Conservation (phyloP, 2,329 filamentous ascomycete species). For the Stagonosporopsis rhizophila region DNA sequence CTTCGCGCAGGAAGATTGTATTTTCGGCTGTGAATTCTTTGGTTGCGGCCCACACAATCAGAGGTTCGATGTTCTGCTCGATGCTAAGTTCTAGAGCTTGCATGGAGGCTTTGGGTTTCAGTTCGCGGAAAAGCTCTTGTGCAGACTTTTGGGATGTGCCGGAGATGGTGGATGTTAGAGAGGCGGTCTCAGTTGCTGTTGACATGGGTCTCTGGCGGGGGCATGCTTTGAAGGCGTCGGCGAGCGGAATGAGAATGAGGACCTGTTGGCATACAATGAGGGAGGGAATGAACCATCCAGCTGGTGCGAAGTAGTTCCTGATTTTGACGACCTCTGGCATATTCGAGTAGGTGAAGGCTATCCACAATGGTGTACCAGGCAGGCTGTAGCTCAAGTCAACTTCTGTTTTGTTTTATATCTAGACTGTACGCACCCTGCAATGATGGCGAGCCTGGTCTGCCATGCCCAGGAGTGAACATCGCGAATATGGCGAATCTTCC, state of each 20-base stretch:
- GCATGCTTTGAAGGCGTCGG: slow-evolving; percentile 35
- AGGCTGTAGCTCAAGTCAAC: slow-evolving; percentile 38
- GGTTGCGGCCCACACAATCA: slow-evolving; percentile 47
- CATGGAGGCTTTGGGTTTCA: slow-evolving; percentile 47
- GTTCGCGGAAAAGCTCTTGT: slow-evolving; percentile 32
- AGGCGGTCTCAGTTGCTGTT: slow-evolving; percentile 34
- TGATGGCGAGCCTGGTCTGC: slow-evolving; percentile 48
- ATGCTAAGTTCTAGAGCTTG: slow-evolving; percentile 47
- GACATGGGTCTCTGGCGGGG: slow-evolving; percentile 28
- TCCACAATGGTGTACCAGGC: slow-evolving; percentile 48
- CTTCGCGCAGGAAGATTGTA: slow-evolving; percentile 49
- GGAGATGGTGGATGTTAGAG: slow-evolving; percentile 36
- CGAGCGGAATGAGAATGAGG: slow-evolving; percentile 45
- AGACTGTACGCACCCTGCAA: slow-evolving; percentile 41
- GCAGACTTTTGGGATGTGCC: slow-evolving; percentile 32
- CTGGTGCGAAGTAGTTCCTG: slow-evolving; percentile 43
- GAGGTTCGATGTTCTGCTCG: slow-evolving; percentile 43
- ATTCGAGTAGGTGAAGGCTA: slow-evolving; percentile 47
- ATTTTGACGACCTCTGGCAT: slow-evolving; percentile 31
- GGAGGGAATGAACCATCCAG: slow-evolving; percentile 49
- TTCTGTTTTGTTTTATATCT: background rate
- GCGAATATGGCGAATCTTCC: slow-evolving; percentile 48
- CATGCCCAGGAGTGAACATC: slow-evolving; percentile 50
- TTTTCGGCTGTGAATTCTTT: slow-evolving; percentile 50
- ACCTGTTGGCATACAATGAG: slow-evolving; percentile 49